Conservation (phyloP, 2,329 filamentous ascomycete species). For the Lasiodiplodia sp. region DNA sequence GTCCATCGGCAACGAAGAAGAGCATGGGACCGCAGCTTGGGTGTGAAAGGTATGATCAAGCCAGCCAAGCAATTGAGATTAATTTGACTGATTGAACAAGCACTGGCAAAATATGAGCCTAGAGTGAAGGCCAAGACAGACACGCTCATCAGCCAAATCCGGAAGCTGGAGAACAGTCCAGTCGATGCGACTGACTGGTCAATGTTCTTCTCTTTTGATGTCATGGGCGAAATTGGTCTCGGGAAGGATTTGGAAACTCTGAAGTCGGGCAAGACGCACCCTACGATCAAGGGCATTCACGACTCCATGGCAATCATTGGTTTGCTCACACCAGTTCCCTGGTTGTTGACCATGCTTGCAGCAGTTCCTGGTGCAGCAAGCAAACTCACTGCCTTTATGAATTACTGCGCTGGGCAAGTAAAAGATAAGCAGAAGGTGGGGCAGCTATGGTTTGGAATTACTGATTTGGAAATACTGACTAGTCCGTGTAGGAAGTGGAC, state of each 20-base stretch:
- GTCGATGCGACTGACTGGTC: slow-evolving; percentile 43
- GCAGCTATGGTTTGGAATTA: too few species aligned
- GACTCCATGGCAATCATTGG: slow-evolving; percentile 45
- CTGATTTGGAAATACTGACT: neutral
- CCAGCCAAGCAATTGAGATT: neutral
- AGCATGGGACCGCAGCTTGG: slow-evolving; percentile 45
- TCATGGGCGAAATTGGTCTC: slow-evolving; percentile 57
- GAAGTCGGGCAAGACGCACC: slow-evolving; percentile 36
- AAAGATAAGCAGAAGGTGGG: slow-evolving; percentile 40
- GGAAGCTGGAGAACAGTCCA: slow-evolving; percentile 34
- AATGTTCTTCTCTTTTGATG: slow-evolving; percentile 56
- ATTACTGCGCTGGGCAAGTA: slow-evolving; percentile 40
- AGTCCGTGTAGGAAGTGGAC: neutral
- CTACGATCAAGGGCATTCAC: slow-evolving; percentile 46
- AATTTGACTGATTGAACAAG: neutral
- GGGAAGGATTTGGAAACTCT: slow-evolving; percentile 51
- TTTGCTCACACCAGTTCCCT: slow-evolving; percentile 45
- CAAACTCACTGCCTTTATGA: slow-evolving; percentile 41
- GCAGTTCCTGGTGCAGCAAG: slow-evolving; percentile 41
- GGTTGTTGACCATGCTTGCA: slow-evolving; percentile 43
- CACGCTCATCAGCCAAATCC: slow-evolving; percentile 39
- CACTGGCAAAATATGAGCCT: slow-evolving; percentile 42
- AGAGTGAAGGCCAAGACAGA: slow-evolving; percentile 42
- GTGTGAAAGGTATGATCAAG: slow-evolving; percentile 33
- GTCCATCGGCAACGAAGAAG: slow-evolving; percentile 42